Evolutionary conservation across 2,329 filamentous ascomycete species (phyloP).

Genomic region (Seiridium unicorne): DNA sequence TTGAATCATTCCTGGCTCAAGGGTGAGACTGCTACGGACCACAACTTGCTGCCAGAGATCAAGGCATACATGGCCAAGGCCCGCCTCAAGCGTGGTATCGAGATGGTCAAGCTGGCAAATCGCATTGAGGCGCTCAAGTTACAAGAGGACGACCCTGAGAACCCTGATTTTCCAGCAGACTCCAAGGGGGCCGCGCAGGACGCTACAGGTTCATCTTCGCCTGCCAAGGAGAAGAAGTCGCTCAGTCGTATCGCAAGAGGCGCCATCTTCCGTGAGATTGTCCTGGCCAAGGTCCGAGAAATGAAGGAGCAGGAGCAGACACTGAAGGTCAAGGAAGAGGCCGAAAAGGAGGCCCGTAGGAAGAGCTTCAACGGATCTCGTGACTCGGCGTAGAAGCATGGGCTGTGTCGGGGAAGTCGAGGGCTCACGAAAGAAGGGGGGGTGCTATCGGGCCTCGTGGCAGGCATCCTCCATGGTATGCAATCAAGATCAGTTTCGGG

Average conservation of each 20-base stretch:
- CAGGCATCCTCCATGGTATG: too few species aligned
- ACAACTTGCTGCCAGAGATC: constrained; percentile 97
- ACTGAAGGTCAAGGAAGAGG: constrained; percentile 62
- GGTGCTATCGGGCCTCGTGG: too few species aligned
- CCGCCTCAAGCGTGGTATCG: constrained; percentile 87
- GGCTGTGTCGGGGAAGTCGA: too few species aligned
- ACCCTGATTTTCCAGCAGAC: constrained; percentile 70
- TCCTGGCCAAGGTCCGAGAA: constrained; percentile 88
- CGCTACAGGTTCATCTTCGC: constrained; percentile 24
- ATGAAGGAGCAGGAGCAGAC: constrained; percentile 84
- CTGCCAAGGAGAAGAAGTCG: constrained; percentile 33
- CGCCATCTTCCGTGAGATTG: constrained; percentile 90
- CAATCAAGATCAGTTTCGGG: too few species aligned
- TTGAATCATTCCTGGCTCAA: constrained; percentile 85
- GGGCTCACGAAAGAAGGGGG: too few species aligned
- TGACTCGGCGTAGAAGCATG: neutral
- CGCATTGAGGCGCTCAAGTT: constrained; percentile 93
- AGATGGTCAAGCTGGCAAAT: constrained; percentile 93
- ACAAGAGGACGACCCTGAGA: constrained; percentile 80
- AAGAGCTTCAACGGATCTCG: constrained; percentile 26
- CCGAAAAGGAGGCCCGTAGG: constrained; percentile 46
- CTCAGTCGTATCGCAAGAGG: constrained; percentile 53
- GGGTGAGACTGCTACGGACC: constrained; percentile 87
- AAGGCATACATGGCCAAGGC: constrained; percentile 89
- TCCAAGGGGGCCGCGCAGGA: constrained; percentile 54